Conservation (phyloP, 768 basidiomycete genomes). For the Phylloporus sp. region DNA sequence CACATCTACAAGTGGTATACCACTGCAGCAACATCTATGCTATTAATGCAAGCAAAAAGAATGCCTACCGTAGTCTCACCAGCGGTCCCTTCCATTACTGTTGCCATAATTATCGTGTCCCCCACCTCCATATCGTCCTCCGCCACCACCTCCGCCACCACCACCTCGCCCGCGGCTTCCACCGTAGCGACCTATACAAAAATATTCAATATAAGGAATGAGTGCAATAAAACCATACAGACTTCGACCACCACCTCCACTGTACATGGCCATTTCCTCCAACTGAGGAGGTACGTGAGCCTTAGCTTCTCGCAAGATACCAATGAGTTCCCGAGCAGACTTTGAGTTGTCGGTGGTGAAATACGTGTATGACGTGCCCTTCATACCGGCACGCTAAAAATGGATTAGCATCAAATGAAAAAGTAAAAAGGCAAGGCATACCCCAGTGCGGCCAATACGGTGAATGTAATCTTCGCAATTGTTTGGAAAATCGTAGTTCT, state of each 20-base stretch:
- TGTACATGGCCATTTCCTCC: conserved; percentile 88
- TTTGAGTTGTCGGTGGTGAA: conserved; percentile 97
- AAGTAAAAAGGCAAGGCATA: conserved; percentile 32
- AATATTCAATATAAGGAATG: background rate
- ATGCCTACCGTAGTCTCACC: conserved; percentile 14
- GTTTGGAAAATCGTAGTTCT: conserved; percentile 99
- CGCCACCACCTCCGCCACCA: conserved; percentile 21
- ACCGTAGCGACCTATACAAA: conserved; percentile 54
- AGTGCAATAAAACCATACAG: conserved; percentile 19
- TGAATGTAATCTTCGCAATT: conserved; percentile 99
- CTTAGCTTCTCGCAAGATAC: conserved; percentile 84
- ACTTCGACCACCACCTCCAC: conserved; percentile 77
- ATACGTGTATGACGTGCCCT: conserved; percentile 91
- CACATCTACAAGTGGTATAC: conserved; percentile 25
- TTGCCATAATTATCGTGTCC: conserved; percentile 22
- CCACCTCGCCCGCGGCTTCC: conserved; percentile 34
- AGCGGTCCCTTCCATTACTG: conserved; percentile 23
- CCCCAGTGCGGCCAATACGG: conserved; percentile 97
- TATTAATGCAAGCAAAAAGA: conserved; percentile 7
- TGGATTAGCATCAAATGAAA: conserved; percentile 13
- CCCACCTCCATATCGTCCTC: conserved; percentile 21
- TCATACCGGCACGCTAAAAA: conserved; percentile 80
- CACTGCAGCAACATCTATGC: conserved; percentile 20
- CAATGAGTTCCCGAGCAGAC: conserved; percentile 86
- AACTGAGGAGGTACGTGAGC: conserved; percentile 82